Conservation (phyloP, 176 grass and related monocot genomes). For the Pontederia paniculata region DNA sequence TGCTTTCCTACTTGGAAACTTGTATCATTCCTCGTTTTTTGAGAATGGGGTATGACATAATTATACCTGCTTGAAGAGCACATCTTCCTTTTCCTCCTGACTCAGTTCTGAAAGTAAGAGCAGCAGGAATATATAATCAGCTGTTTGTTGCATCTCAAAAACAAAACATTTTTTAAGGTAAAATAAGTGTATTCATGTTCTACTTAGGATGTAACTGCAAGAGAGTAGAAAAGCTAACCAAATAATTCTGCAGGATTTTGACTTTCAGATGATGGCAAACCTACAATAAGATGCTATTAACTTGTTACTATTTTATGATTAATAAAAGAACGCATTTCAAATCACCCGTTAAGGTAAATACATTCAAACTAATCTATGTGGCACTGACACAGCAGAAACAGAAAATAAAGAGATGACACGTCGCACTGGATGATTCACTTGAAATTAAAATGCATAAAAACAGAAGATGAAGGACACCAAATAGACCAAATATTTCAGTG, state of each 20-base stretch:
- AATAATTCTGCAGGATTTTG: constrained; percentile 42
- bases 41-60: neutral
- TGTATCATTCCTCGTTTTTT: no score
- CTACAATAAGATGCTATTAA: constrained; percentile 15
- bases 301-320: constrained; percentile 13
- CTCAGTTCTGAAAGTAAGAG: constrained; percentile 63
- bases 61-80: constrained; percentile 86
- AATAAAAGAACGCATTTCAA: neutral
- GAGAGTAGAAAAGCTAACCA: constrained; percentile 40
- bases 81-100: constrained; percentile 62
- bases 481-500: no score
- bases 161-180: no score
- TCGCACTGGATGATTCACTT: no score
- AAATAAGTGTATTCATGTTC: no score
- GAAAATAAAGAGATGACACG: no score
- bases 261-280: constrained; percentile 46
- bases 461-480: no score
- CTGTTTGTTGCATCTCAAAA: neutral
- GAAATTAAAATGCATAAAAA: no score
- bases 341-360: no score
- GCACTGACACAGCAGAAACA: no score
- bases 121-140: constrained; percentile 1
- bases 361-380: no score
- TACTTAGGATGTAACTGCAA: neutral
- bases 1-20: neutral